Evolutionary conservation across 2,329 filamentous ascomycete species (phyloP), one percentile per base, ranked within the genome.

Genomic region (Aphanocladium album): DNA sequence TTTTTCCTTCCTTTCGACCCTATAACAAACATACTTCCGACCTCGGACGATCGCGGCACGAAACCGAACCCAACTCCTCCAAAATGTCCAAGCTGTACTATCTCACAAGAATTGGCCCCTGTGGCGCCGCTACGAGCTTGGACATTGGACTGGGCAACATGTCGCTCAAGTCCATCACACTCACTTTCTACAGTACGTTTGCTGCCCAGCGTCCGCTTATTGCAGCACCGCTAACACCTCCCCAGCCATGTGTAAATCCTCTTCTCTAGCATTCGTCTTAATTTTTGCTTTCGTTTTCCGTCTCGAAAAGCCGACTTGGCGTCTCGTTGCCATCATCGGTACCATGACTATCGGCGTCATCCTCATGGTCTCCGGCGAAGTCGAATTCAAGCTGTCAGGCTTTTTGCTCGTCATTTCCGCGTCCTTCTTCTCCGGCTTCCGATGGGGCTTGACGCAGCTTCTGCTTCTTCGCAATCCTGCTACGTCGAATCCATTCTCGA

Each of bases 381-480:
- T 96, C 41, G 87, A 91, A 54, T 99, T 99, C 76, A 87, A 92
- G 67, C 80, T 89, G 0, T 81, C 91, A 33, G 95, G 95, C 46
- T 99, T 99, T 74, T 76, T 91, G 51, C 88, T 99, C 65, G 90
- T 98, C 76, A 98, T 99, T 74, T 87, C 89, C 0, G 93, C 95
- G 14, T 91, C 92, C 57, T 95, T 96, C 76, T 96, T 96, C 72
- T 96, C 92, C 1, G 95, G 95, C 59, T 96, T 99, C 78, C 89
- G 95, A 68, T 99, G 95, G 95, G 91, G 86, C n/a, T 79, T 99
- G n/a, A 98, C 95, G 0, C 95, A 99, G 72, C 96, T 99, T 62
- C 85, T 99, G 4, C 85, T 99, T 7, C 85, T 98, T 30, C 89
- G 93, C 67, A 96, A 97, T 74, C 92, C 93, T 1, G 93, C 95